Evolutionary conservation across 1,284 basidiomycete species (phyloP).

Genomic region (Heterobasidion annosum): DNA sequence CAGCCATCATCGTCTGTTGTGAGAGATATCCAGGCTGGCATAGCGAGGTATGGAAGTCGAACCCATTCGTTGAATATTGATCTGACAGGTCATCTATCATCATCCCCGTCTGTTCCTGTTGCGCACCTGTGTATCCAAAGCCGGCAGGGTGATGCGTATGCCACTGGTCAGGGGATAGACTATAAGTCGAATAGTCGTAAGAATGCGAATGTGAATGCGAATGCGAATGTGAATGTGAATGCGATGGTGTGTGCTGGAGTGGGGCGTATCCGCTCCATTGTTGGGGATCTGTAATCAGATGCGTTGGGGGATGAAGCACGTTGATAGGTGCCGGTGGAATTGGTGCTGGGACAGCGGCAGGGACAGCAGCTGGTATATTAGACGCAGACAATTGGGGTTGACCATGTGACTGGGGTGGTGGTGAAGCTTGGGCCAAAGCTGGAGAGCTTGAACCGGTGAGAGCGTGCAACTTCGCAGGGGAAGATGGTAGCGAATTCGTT

Average conservation of each 20-base stretch:
- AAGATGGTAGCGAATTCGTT: constrained; percentile 38
- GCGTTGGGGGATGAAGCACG: neutral
- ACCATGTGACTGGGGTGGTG: constrained; percentile 1
- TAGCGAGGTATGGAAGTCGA: constrained; percentile 11
- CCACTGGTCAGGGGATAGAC: constrained; percentile 7
- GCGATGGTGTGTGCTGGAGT: neutral
- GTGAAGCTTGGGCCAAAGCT: constrained; percentile 2
- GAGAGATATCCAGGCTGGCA: constrained; percentile 9
- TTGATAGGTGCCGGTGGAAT: neutral
- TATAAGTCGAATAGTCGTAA: constrained; percentile 3
- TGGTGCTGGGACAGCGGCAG: neutral
- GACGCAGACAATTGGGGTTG: constrained; percentile 5
- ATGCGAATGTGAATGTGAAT: neutral
- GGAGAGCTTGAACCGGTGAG: constrained; percentile 8
- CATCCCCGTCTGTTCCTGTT: constrained; percentile 1
- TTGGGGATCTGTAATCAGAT: neutral
- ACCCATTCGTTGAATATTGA: constrained; percentile 5
- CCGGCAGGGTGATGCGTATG: constrained; percentile 3
- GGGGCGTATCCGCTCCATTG: neutral
- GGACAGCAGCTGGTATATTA: neutral
- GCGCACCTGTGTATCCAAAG: constrained; percentile 7
- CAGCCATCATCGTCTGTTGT: neutral
- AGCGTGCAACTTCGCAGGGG: constrained; percentile 14
- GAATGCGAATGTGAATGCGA: neutral
- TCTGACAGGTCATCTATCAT: neutral